Base-by-base conservation (phyloP, 2,329 filamentous ascomycete species). In the Neoarthrinium moseri region DNA sequence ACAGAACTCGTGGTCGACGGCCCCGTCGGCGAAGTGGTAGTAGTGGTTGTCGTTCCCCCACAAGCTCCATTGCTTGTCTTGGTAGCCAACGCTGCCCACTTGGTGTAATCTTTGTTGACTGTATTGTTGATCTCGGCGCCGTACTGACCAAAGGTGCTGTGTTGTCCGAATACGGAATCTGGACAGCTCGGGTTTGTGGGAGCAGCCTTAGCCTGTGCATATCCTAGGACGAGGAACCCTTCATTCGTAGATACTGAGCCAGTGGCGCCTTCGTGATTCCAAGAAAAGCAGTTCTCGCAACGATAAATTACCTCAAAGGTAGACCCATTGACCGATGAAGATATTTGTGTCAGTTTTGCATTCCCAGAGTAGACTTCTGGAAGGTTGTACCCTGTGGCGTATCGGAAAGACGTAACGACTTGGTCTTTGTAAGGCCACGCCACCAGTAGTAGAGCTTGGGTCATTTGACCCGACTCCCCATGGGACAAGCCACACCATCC, bases 241-340 rank as follows among this genome's bases (percentile, higher is more conserved):
- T 55, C 55, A 32, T 60, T 73, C 11, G 78, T 80, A 4, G 66
- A 64, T 2, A 73, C 68, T 7, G 64, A 66, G 1, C 69, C 69
- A 1, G 59, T 65, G 33, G 66, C 64, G 13, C 73, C 74, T n/a
- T 74, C 67, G 22, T 80, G 69, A 52, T 77, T 65, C 74, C 78
- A 83, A 2, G 70, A 59, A 42, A 80, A 71, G 59, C 80, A 83
- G 50, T 72, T 73, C 53, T 82, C 61, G 64, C 84, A 88, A 39
- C 80, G 74, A 66, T 85, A 88, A 21, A 86, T 73, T 40, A 86
- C 58, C 46, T 79, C 77, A 60, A 80, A 88, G 50, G 76, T 69
- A 18, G 75, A 80, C 12, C 71, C 72, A 49, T 76, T 83, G 47
- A 86, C 69, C 21, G 68, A 74, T 8, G 77, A 75, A 12, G 75